Evolutionary conservation across 129 eudicot genomes (phyloP).

Genomic region (Oenanthe sinensis): DNA sequence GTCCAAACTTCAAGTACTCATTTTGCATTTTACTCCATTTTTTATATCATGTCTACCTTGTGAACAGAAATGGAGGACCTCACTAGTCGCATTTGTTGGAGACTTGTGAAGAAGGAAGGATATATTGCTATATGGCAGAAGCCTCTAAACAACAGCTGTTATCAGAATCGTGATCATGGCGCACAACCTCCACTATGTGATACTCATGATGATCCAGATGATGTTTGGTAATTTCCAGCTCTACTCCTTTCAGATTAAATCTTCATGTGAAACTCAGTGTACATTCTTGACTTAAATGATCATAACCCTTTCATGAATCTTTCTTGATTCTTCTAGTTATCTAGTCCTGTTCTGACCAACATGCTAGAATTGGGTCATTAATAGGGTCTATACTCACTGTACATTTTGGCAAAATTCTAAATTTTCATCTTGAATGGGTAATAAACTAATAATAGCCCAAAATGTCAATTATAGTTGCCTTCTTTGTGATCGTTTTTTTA

Average conservation of each 20-base stretch:
- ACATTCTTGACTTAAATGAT: not conserved
- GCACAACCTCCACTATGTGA: conserved; percentile 60
- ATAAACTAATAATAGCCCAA: not conserved
- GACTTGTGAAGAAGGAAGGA: conserved; percentile 64
- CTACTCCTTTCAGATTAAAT: conserved; percentile 9
- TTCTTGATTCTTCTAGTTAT: not conserved
- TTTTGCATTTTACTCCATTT: not conserved
- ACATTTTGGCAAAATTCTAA: not conserved
- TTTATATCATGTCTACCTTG: conserved; percentile 8
- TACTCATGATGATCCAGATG: conserved; percentile 53
- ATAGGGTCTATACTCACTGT: not conserved
- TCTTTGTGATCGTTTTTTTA: not conserved
- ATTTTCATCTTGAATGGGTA: not conserved
- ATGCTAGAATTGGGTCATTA: not conserved
- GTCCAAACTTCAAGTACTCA: too few relatives aligned
- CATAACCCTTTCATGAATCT: not conserved
- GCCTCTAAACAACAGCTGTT: conserved; percentile 68
- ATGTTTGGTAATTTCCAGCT: conserved; percentile 49
- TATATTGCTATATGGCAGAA: conserved; percentile 77
- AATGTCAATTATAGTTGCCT: not conserved
- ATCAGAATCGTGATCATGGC: conserved; percentile 38
- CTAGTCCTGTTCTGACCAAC: not conserved
- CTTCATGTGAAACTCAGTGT: not conserved
- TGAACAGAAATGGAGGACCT: conserved; percentile 74
- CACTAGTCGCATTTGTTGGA: conserved; percentile 68